Percentiles rank a stretch among this genome's conserved stretches.
These are phyloP conservation scores for Candida sakaeoensis DNA, from an alignment of 805 yeast species.

Conservation along the genomic window DNA sequence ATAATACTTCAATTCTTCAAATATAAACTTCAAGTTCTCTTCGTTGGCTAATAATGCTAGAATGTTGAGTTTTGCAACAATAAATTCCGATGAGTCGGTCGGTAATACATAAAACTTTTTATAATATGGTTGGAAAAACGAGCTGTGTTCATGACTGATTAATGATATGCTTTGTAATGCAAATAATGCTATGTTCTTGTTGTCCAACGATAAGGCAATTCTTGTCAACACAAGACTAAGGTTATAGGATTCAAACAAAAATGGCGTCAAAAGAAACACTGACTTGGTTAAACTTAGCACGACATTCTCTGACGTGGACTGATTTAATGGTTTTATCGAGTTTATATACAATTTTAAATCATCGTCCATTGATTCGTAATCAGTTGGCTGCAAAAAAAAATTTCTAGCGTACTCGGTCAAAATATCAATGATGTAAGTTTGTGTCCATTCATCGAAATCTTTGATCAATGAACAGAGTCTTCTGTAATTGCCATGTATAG, in stretches of 20 bases:
- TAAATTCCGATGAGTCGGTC: conserved; percentile 41
- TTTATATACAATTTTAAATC: conserved; percentile 58
- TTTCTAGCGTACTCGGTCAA: conserved; percentile 63
- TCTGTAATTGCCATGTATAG: conserved; percentile 70
- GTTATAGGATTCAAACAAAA: conserved; percentile 43
- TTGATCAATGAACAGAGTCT: conserved; percentile 46
- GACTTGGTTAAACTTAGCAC: conserved; percentile 59
- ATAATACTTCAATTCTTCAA: conserved; percentile 63
- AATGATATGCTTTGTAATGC: conserved; percentile 48
- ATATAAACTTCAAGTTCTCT: conserved; percentile 46
- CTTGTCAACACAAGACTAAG: conserved; percentile 51
- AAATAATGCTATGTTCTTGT: conserved; percentile 19
- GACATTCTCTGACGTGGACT: conserved; percentile 56
- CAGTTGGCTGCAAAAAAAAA: conserved; percentile 54
- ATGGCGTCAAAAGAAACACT: conserved; percentile 53
- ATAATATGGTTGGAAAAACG: conserved; percentile 29
- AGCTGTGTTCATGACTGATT: conserved; percentile 31
- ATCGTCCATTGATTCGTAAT: conserved; percentile 41
- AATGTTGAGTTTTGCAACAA: conserved; percentile 57
- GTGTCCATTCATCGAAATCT: conserved; percentile 73
- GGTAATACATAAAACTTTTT: conserved; percentile 56
- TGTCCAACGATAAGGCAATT: conserved; percentile 26
- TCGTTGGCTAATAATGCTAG: conserved; percentile 56
- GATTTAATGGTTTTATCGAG: conserved; percentile 43
- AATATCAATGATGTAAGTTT: conserved; percentile 53